A percentile compares a stretch with the other conserved stretches of the same genome.
Evolutionary conservation across 805 yeast genomes (phyloP).

Genomic region (Sugiyamaella boreocaroliniensis): DNA sequence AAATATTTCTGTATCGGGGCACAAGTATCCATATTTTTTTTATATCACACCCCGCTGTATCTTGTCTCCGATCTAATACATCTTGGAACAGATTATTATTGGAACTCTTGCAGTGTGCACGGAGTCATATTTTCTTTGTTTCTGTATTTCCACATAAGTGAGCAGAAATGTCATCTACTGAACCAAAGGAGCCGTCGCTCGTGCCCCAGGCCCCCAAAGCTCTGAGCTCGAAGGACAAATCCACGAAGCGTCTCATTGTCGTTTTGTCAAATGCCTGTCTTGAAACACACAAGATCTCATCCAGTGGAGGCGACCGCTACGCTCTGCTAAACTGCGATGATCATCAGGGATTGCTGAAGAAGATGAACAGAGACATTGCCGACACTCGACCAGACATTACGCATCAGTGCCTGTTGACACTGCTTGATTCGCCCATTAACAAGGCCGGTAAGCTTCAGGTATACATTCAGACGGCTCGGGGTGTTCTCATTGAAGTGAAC

Average conservation of each 20-base stretch:
- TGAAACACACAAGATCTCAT: conserved; percentile 85
- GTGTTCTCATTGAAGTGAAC: conserved; percentile 90
- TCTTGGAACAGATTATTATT: no score
- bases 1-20: background rate
- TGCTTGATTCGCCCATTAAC: conserved; percentile 95
- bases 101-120: no score
- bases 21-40: no score
- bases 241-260: conserved; percentile 79
- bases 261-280: conserved; percentile 95
- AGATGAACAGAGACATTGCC: conserved; percentile 94
- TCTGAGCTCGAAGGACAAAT: conserved; percentile 76
- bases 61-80: no score
- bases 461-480: conserved; percentile 90
- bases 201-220: conserved; percentile 85
- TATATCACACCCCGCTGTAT: no score
- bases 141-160: no score
- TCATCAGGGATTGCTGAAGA: conserved; percentile 90
- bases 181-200: conserved; percentile 46
- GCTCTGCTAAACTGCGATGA: conserved; percentile 95
- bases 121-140: no score
- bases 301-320: conserved; percentile 83
- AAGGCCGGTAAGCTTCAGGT: conserved; percentile 97
- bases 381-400: conserved; percentile 99
- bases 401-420: conserved; percentile 90
- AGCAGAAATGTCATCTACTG: background rate